Base-by-base conservation (phyloP, 768 basidiomycete genomes). In the Wakefieldia striispora region DNA sequence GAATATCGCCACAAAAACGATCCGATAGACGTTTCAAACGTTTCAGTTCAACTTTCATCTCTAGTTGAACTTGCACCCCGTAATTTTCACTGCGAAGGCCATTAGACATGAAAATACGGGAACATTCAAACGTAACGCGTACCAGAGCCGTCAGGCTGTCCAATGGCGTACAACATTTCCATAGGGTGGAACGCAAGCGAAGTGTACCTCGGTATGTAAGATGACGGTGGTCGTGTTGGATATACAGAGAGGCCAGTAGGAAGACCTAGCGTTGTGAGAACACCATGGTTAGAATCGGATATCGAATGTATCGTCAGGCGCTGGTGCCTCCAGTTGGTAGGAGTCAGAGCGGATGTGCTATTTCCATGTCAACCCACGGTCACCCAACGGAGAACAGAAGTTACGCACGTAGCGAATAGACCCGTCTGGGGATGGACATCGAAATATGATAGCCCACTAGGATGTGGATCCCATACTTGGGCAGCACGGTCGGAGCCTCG, bases 351-450 rank as follows among this genome's bases (percentile, higher is more conserved):
- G n/a, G 86, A 87, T 14, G 82, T 75, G 2, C 83, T 84, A 52
- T 35, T 16, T 16, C 41, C 21, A 45, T 34, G 43, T 62, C 55
- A 51, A 45, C 45, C 11, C 40, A 45, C 6, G 37, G 23, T 9
- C 13, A 14, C 16, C 12, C 6, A 16, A 2, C 0, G 8, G 13
- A 38, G 14, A 33, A 24, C 31, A 38, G 21, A 31, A 16, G 40
- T 26, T 29, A 77, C 88, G 67, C 64, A 95, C 92, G 82, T 79
- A 20, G 90, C 92, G 65, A 95, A 90, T 16, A 97, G 86, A 34
- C 84, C 82, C 0, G 91, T 79, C 43, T 84, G 79, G 10, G 86
- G 75, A 68, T 99, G 97, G 1, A 91, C 84, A 55, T 97, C 93
- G 57, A 98, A 88, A 1, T 86, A 80, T 10, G 90, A 82, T 40